Evolutionary conservation across 257 asterid species (phyloP).

Genomic region (Fraxinus cuspidata): DNA sequence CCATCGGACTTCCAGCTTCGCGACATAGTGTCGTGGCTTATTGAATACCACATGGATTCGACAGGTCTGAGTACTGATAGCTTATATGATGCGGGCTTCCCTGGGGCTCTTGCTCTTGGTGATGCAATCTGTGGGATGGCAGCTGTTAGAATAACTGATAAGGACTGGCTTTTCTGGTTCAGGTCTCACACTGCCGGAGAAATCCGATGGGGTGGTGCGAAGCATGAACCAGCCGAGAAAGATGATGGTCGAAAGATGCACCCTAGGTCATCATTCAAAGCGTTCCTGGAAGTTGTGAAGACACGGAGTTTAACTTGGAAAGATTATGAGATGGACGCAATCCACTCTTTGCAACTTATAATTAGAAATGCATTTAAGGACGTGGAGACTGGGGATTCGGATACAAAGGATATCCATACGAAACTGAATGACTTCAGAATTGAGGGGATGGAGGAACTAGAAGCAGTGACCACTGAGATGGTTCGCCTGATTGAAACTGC

Average conservation of each 20-base stretch:
- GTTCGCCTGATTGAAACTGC: slow-evolving; percentile 94
- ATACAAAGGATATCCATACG: slow-evolving; percentile 48
- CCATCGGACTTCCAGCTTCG: slow-evolving; percentile 72
- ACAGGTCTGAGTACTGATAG: slow-evolving; percentile 93
- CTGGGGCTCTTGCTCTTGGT: slow-evolving; percentile 87
- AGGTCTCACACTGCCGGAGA: slow-evolving; percentile 90
- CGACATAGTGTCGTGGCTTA: slow-evolving; percentile 84
- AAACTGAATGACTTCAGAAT: slow-evolving; percentile 74
- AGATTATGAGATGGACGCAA: slow-evolving; percentile 95
- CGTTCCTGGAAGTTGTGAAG: slow-evolving; percentile 86
- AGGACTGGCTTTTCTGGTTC: slow-evolving; percentile 96
- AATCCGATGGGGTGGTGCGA: slow-evolving; percentile 92
- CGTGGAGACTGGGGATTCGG: slow-evolving; percentile 37
- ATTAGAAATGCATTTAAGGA: slow-evolving; percentile 75
- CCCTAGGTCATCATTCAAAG: slow-evolving; percentile 88
- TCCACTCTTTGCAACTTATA: slow-evolving; percentile 93
- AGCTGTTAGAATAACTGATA: slow-evolving; percentile 74
- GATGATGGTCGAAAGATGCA: slow-evolving; percentile 90
- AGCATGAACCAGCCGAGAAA: slow-evolving; percentile 72
- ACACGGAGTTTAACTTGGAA: slow-evolving; percentile 82
- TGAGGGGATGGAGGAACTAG: slow-evolving; percentile 84
- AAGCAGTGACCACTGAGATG: slow-evolving; percentile 90
- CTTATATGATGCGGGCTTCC: slow-evolving; percentile 85
- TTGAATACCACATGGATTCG: slow-evolving; percentile 79
- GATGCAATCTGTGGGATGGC: slow-evolving; percentile 92